Conservation (phyloP, 805 yeast genomes). For the Blastobotrys chiropterorum region DNA sequence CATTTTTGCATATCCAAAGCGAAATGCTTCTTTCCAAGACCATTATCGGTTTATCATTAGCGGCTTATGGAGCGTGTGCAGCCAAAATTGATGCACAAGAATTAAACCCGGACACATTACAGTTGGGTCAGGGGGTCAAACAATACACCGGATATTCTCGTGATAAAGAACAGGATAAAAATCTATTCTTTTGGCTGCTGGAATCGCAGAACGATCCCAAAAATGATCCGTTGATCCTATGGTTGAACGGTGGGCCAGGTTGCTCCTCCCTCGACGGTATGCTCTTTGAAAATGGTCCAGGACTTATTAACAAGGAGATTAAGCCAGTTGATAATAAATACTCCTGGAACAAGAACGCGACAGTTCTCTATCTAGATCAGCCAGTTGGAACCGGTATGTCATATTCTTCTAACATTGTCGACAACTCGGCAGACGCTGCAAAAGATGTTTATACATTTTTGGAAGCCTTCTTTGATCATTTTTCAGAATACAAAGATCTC, state of each 20-base stretch:
- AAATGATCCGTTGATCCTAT: slow-evolving; percentile 70
- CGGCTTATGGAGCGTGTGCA: too few relatives aligned
- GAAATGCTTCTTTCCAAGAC: too few relatives aligned
- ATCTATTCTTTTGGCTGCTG: slow-evolving; percentile 89
- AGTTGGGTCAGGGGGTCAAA: too few relatives aligned
- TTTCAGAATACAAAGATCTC: slow-evolving; percentile 42
- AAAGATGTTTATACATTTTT: slow-evolving; percentile 69
- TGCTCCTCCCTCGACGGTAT: slow-evolving; percentile 75
- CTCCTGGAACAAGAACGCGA: slow-evolving; percentile 74
- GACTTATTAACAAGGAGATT: slow-evolving; percentile 47
- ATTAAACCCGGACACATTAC: too few relatives aligned
- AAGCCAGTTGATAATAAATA: slow-evolving; percentile 60
- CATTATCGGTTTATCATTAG: too few relatives aligned
- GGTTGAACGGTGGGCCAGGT: slow-evolving; percentile 88
- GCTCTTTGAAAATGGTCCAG: slow-evolving; percentile 74
- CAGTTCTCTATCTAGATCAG: slow-evolving; percentile 74
- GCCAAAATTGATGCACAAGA: too few relatives aligned
- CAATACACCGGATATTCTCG: slow-evolving; percentile 72
- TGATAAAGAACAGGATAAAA: slow-evolving; percentile 58
- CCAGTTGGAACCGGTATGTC: slow-evolving; percentile 77
- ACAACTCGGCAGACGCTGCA: slow-evolving; percentile 70
- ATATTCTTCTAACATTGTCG: slow-evolving; percentile 52
- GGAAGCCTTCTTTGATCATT: slow-evolving; percentile 66
- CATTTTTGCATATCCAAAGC: too few relatives aligned
- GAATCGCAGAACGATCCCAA: slow-evolving; percentile 85